Conservation (phyloP, 164 flowering plant species). For the Warburgia ugandensis region DNA sequence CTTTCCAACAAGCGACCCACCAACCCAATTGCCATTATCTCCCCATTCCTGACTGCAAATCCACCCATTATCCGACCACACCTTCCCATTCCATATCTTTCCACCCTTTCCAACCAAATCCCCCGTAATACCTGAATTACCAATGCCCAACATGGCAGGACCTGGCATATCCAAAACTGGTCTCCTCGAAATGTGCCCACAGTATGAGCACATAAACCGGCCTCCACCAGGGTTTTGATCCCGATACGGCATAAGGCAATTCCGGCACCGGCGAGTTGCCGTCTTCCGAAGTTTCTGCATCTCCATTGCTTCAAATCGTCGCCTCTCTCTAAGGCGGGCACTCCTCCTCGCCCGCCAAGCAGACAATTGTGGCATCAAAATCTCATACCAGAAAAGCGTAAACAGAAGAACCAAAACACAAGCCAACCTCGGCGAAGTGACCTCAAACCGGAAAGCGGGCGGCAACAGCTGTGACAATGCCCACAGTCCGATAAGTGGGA, state of each 20-base stretch:
- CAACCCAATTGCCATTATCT: slow-evolving; percentile 64
- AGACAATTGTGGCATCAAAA: slow-evolving; percentile 92
- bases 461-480: slow-evolving; percentile 90
- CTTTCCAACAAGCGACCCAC: too few relatives aligned
- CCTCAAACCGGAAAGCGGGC: slow-evolving; percentile 79
- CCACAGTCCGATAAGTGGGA: slow-evolving; percentile 90
- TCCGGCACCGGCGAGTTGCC: slow-evolving; percentile 77
- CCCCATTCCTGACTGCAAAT: slow-evolving; percentile 64
- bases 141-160: slow-evolving; percentile 34
- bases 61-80: slow-evolving; percentile 77
- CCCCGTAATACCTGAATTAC: slow-evolving; percentile 56
- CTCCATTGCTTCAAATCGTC: slow-evolving; percentile 74
- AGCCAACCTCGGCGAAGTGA: slow-evolving; percentile 88
- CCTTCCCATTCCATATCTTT: slow-evolving; percentile 63
- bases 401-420: slow-evolving; percentile 82
- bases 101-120: slow-evolving; percentile 77
- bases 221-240: slow-evolving; percentile 97
- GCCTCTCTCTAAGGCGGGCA: slow-evolving; percentile 67
- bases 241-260: slow-evolving; percentile 73
- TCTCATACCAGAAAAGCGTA: slow-evolving; percentile 91
- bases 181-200: slow-evolving; percentile 90
- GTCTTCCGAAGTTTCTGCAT: slow-evolving; percentile 84
- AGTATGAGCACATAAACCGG: slow-evolving; percentile 85
- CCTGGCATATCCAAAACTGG: slow-evolving; percentile 86
- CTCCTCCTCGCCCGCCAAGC: slow-evolving; percentile 76